Conservation (phyloP, 2,329 filamentous ascomycete genomes). For the Colletotrichum kahawae region DNA sequence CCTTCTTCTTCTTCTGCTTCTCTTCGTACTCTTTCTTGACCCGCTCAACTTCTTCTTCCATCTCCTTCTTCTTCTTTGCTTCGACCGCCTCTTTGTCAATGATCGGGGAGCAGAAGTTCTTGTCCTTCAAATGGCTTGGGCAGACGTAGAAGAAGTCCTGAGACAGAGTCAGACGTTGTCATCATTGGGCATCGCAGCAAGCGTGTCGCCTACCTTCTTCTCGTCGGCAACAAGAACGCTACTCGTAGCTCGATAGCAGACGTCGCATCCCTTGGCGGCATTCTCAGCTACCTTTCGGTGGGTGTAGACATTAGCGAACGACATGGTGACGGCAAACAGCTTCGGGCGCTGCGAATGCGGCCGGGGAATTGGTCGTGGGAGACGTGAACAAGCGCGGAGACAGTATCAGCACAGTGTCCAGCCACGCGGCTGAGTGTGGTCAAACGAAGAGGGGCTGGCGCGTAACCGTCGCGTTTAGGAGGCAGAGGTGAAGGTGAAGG, state of each 20-base stretch:
- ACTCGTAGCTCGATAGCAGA: conserved; percentile 88
- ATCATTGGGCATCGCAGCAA: not conserved
- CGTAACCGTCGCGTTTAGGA: not conserved
- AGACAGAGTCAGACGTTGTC: not conserved
- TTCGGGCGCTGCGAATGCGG: not conserved
- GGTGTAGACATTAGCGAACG: conserved; percentile 80
- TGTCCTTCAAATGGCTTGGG: conserved; percentile 80
- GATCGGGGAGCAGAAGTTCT: conserved; percentile 78
- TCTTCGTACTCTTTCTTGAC: conserved; percentile 81
- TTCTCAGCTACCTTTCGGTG: conserved; percentile 86
- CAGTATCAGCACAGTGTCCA: not conserved
- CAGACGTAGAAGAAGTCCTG: conserved; percentile 94
- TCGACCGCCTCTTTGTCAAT: conserved; percentile 71
- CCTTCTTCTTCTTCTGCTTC: conserved; percentile 70
- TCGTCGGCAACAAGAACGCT: conserved; percentile 90
- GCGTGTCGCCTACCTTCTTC: conserved; percentile 69
- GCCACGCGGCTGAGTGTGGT: not conserved
- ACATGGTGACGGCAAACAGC: conserved; percentile 37
- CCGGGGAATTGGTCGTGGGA: not conserved
- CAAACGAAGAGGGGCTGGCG: not conserved
- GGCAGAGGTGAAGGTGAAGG: not conserved
- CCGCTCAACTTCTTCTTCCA: conserved; percentile 67
- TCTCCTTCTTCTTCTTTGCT: conserved; percentile 68
- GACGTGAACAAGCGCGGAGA: not conserved
- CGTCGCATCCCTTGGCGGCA: conserved; percentile 83